A percentile compares a stretch with the other conserved stretches of the same genome.
Conservation (phyloP, 805 yeast genomes). For the Hanseniaspora taiwanica region DNA sequence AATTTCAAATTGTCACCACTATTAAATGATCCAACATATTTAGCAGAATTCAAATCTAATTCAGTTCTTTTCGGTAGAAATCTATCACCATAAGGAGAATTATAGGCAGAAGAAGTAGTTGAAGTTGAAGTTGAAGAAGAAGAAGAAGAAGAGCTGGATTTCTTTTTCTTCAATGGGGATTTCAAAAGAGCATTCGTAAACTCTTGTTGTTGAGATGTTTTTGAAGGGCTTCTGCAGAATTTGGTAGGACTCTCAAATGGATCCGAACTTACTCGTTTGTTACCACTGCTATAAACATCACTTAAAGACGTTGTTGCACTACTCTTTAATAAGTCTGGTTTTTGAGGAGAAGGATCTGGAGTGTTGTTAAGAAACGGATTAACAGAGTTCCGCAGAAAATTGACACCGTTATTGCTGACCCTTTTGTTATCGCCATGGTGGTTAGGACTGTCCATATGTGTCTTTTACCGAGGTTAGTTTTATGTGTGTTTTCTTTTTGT, state of each 20-base stretch:
- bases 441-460: too few species aligned
- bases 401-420: neutral
- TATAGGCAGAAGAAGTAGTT: neutral
- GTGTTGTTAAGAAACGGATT: constrained; percentile 24
- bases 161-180: too few species aligned
- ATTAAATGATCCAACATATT: constrained; percentile 1
- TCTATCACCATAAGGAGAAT: constrained; percentile 55
- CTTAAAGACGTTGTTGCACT: too few species aligned
- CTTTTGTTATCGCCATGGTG: too few species aligned
- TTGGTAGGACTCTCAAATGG: too few species aligned
- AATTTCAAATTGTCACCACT: constrained; percentile 16
- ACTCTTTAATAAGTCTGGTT: constrained; percentile 10
- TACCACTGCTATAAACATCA: too few species aligned
- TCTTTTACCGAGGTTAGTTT: too few species aligned
- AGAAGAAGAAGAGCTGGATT: too few species aligned
- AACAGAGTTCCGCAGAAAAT: neutral
- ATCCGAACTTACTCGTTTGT: too few species aligned
- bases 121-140: too few species aligned
- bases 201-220: neutral
- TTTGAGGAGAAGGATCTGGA: constrained; percentile 20
- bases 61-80: constrained; percentile 83
- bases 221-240: constrained; percentile 1
- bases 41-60: constrained; percentile 62
- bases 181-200: too few species aligned
- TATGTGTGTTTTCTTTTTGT: too few species aligned